These are phyloP conservation scores for Alternaria postmessia DNA, from an alignment of 2,329 filamentous ascomycete genomes.

Conservation along the genomic window DNA sequence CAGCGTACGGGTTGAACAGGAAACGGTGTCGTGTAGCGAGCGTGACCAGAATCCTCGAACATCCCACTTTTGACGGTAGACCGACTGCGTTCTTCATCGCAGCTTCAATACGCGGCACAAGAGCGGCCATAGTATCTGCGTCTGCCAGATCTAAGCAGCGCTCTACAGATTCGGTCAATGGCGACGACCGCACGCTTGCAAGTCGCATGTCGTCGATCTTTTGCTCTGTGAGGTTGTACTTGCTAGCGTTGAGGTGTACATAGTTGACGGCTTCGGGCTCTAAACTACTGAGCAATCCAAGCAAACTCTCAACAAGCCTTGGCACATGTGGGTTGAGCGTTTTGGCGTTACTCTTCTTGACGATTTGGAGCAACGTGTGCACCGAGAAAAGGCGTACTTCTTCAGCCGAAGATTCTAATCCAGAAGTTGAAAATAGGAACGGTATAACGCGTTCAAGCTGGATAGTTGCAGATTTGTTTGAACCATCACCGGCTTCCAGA, in stretches of 20 bases:
- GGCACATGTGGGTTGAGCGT: slow-evolving; percentile 82
- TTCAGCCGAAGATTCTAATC: slow-evolving; percentile 85
- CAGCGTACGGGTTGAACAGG: slow-evolving; percentile 77
- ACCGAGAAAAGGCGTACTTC: slow-evolving; percentile 85
- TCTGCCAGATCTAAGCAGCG: slow-evolving; percentile 86
- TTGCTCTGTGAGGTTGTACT: slow-evolving; percentile 84
- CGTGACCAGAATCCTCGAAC: slow-evolving; percentile 82
- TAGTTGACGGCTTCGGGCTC: slow-evolving; percentile 93
- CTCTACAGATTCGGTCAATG: slow-evolving; percentile 91
- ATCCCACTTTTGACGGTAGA: slow-evolving; percentile 92
- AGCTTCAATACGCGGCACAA: slow-evolving; percentile 76
- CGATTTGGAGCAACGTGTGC: slow-evolving; percentile 84
- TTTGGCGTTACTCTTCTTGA: slow-evolving; percentile 83
- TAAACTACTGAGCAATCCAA: slow-evolving; percentile 83
- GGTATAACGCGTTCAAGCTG: slow-evolving; percentile 90
- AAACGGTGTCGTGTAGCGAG: slow-evolving; percentile 81
- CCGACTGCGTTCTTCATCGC: slow-evolving; percentile 88
- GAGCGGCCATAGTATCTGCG: slow-evolving; percentile 74
- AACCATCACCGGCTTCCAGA: slow-evolving; percentile 77
- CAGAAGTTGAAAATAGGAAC: slow-evolving; percentile 87
- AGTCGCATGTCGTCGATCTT: slow-evolving; percentile 89
- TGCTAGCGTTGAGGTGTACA: slow-evolving; percentile 84
- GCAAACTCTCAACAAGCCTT: slow-evolving; percentile 79
- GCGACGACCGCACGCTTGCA: slow-evolving; percentile 81
- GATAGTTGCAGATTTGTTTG: slow-evolving; percentile 70